These are phyloP conservation scores for Collariella sp. DNA, from an alignment of 495 filamentous ascomycete species.

Conservation along the genomic window DNA sequence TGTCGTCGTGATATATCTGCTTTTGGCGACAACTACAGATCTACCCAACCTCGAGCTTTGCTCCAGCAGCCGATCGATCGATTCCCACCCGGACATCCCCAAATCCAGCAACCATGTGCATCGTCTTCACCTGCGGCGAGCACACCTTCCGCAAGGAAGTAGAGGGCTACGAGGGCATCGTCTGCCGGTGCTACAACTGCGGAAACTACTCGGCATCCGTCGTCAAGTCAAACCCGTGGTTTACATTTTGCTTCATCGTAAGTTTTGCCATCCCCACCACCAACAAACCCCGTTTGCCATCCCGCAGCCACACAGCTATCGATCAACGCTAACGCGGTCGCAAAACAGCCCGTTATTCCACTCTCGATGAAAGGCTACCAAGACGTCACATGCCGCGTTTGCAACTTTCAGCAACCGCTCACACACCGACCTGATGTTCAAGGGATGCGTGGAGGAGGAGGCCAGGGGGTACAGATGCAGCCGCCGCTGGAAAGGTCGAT, in stretches of 20 bases:
- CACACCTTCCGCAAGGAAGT: constrained; percentile 48
- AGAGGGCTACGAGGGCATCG: constrained; percentile 44
- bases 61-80: too few relatives aligned
- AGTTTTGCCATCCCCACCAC: constrained; percentile 16
- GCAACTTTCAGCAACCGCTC: constrained; percentile 49
- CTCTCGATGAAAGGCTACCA: constrained; percentile 49
- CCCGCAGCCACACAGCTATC: background rate
- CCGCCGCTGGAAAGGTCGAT: too few relatives aligned
- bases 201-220: constrained; percentile 45
- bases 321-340: constrained; percentile 5
- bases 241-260: constrained; percentile 51
- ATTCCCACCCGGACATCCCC: too few relatives aligned
- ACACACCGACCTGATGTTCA: constrained; percentile 44
- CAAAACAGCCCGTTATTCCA: constrained; percentile 42
- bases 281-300: background rate
- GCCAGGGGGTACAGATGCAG: constrained; percentile 38
- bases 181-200: constrained; percentile 50
- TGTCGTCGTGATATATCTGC: too few relatives aligned
- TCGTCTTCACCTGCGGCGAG: constrained; percentile 52
- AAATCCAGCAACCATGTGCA: constrained; percentile 34
- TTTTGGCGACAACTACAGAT: too few relatives aligned
- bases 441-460: constrained; percentile 35
- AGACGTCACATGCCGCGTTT: constrained; percentile 46
- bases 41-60: too few relatives aligned
- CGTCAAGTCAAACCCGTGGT: constrained; percentile 48